A percentile compares a stretch with the other conserved stretches of the same genome.
These are phyloP conservation scores for Diaporthe eres DNA, from an alignment of 2,329 filamentous ascomycete genomes.

Conservation along the genomic window DNA sequence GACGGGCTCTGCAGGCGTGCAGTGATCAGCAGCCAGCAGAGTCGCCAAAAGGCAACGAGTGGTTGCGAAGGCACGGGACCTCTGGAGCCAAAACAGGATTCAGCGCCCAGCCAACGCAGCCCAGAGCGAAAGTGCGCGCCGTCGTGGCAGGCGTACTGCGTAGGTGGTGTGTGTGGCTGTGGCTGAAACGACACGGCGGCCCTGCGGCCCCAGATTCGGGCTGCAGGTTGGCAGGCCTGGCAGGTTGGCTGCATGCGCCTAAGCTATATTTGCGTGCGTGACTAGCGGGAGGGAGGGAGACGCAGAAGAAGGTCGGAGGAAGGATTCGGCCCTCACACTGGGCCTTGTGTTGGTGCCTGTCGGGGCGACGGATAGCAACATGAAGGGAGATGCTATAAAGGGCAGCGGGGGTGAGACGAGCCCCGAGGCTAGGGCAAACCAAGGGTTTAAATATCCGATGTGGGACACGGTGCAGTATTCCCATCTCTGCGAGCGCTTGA, in stretches of 20 bases:
- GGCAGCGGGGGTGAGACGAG: conserved; percentile 14
- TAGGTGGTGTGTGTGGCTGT: conserved; percentile 20
- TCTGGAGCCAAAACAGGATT: conserved; percentile 17
- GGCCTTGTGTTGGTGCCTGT: conserved; percentile 4
- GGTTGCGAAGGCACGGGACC: conserved; percentile 7
- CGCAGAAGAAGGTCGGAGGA: conserved; percentile 17
- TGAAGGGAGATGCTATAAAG: conserved; percentile 29
- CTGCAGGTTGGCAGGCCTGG: conserved; percentile 23
- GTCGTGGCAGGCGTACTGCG: conserved; percentile 15
- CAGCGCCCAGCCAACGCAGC: background rate
- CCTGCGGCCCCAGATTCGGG: conserved; percentile 15
- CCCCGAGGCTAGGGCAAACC: conserved; percentile 14
- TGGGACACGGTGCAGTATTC: background rate
- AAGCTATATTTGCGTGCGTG: conserved; percentile 25
- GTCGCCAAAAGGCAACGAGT: conserved; percentile 16
- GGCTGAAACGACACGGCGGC: conserved; percentile 28
- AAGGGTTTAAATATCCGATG: background rate
- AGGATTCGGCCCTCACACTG: background rate
- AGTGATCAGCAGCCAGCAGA: conserved; percentile 23
- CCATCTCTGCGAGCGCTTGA: background rate
- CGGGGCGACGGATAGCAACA: conserved; percentile 2
- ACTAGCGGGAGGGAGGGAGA: background rate
- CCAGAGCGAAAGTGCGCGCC: conserved; percentile 1
- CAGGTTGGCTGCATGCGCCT: conserved; percentile 16
- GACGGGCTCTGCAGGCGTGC: background rate